Evolutionary conservation across 2,329 filamentous ascomycete genomes (phyloP).

Genomic region (Blastomyces emzantsi): DNA sequence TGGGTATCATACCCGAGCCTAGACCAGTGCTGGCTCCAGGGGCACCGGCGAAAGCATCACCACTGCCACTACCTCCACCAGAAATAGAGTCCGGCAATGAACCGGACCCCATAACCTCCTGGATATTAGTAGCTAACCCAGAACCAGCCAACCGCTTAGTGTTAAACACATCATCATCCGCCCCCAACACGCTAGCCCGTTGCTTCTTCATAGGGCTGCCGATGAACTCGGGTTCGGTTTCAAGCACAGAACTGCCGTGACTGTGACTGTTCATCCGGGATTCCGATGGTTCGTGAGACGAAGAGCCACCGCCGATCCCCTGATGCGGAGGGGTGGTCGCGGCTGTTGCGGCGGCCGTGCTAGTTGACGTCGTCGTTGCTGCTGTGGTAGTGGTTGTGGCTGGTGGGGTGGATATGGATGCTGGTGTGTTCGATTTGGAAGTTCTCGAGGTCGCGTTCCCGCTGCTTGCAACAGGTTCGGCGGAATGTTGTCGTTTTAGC

Average conservation of each 20-base stretch:
- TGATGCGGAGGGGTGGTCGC: conserved; percentile 31
- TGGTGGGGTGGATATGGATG: conserved; percentile 31
- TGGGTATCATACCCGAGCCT: not conserved
- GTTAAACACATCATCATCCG: conserved; percentile 32
- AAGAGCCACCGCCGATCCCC: conserved; percentile 8
- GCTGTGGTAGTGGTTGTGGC: conserved; percentile 21
- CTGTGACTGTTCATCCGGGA: conserved; percentile 13
- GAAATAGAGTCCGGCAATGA: not conserved
- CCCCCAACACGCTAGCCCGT: conserved; percentile 37
- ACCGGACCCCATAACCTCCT: conserved; percentile 26
- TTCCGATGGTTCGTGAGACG: conserved; percentile 14
- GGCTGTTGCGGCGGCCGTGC: conserved; percentile 23
- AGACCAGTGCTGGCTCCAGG: not conserved
- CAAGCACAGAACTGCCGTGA: conserved; percentile 9
- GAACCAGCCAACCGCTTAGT: conserved; percentile 32
- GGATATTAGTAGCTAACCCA: conserved; percentile 32
- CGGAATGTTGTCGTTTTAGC: conserved; percentile 59
- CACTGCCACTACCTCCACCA: not conserved
- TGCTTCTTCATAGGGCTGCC: conserved; percentile 42
- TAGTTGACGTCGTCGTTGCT: not conserved
- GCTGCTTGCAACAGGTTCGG: conserved; percentile 42
- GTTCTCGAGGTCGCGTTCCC: conserved; percentile 31
- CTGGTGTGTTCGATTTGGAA: conserved; percentile 34
- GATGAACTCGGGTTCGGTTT: conserved; percentile 30
- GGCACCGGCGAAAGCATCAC: not conserved